Evolutionary conservation across 768 basidiomycete species (phyloP).

Genomic region (Mycena sanguinolenta): DNA sequence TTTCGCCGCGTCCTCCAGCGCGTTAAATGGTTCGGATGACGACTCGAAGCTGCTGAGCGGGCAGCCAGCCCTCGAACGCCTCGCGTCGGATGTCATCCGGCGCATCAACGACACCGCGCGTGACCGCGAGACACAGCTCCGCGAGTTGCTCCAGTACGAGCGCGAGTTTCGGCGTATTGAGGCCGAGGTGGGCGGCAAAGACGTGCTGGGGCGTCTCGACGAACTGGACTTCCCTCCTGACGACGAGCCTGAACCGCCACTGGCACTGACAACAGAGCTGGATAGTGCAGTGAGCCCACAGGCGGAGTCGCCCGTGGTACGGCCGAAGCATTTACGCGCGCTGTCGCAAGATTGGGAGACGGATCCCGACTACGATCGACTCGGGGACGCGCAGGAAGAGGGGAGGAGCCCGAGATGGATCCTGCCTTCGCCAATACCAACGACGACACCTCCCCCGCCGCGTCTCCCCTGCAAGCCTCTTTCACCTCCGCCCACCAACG

Average conservation of each 20-base stretch:
- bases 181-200: constrained; percentile 82
- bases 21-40: no score
- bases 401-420: constrained; percentile 27
- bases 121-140: constrained; percentile 85
- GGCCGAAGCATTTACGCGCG: constrained; percentile 42
- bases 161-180: constrained; percentile 84
- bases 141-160: constrained; percentile 83
- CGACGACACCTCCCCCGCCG: constrained; percentile 58
- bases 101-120: constrained; percentile 80
- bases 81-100: constrained; percentile 84
- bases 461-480: no score
- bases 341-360: constrained; percentile 71
- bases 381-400: constrained; percentile 50
- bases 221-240: constrained; percentile 55
- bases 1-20: no score
- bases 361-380: constrained; percentile 63
- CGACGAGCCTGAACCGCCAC: constrained; percentile 31
- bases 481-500: constrained; percentile 68
- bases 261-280: no score
- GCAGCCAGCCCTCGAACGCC: constrained; percentile 69
- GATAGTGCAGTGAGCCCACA: no score
- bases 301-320: not conserved
- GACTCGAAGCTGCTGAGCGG: no score
- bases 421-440: constrained; percentile 20
- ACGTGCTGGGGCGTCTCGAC: constrained; percentile 78